Evolutionary conservation across 1,284 basidiomycete genomes (phyloP), one percentile per base, ranked within the genome.

Genomic region (Cryptococcus sp.): DNA sequence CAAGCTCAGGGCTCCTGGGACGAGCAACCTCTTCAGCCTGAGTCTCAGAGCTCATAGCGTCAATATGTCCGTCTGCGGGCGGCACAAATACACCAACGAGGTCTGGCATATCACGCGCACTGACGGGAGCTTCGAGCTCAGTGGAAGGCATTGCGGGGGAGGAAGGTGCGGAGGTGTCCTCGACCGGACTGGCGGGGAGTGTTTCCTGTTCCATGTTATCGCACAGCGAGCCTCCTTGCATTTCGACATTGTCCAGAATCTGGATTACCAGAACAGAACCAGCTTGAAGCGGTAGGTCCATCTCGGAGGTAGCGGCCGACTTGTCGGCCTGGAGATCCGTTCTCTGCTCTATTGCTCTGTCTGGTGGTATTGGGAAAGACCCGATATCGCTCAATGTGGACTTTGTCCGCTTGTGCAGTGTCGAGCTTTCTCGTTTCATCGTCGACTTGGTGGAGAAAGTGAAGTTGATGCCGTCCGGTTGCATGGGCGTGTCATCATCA

Each of bases 361-460:
- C 55, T 11, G 62, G 62, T 22, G 62, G 62, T 10, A 63, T 47
- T 11, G 62, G 62, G 39, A 61, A 57, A 3, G 55, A 46, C 55
- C 54, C 53, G 47, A 63, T 60, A 8, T 47, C 58, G 42, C 58
- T 60, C 15, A 63, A 30, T 19, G 48, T 52, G 3, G 62, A 63
- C 16, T 63, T 55, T 3, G 55, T 25, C 19, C 62, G 20, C 27
- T 38, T n/a, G 35, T 60, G 61, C 23, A 50, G 47, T 30, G 46
- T 42, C 23, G 11, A 13, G 10, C 38, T 47, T 38, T 54, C 5
- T 35, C 35, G 5, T 13, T 27, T 11, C 19, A 19, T 7, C 25
- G 20, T 27, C 39, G 2, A 40, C 27, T 47, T 23, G 42, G 30
- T 35, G 8, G 30, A 35, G 30, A 13, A 35, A 3, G 10, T 35